A percentile compares a stretch with the other conserved stretches of the same genome.
Evolutionary conservation across 2,329 filamentous ascomycete species (phyloP).

Genomic region (Xylariaceae sp.): DNA sequence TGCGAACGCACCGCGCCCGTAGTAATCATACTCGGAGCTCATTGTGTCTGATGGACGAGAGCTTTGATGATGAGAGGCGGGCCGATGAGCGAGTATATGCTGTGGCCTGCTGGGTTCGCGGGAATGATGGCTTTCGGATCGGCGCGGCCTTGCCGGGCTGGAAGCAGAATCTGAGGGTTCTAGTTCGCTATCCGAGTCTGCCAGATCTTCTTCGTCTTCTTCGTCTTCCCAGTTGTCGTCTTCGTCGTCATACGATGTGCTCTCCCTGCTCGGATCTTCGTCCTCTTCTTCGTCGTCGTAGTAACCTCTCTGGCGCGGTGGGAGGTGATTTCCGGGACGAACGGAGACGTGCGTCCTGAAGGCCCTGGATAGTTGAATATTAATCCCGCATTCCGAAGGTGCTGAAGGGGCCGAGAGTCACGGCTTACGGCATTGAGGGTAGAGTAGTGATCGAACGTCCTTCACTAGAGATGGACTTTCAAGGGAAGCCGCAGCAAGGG

Average conservation of each 20-base stretch:
- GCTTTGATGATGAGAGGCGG: constrained; percentile 24
- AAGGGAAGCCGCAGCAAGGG: constrained; percentile 42
- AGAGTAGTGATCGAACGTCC: constrained; percentile 32
- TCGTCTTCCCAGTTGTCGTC: constrained; percentile 36
- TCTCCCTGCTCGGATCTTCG: constrained; percentile 16
- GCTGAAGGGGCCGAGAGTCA: constrained; percentile 16
- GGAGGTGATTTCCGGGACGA: background rate
- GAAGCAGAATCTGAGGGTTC: constrained; percentile 57
- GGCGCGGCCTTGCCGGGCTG: constrained; percentile 31
- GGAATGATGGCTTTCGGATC: constrained; percentile 31
- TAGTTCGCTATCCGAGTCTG: constrained; percentile 40
- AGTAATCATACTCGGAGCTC: constrained; percentile 59
- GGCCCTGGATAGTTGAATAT: constrained; percentile 12
- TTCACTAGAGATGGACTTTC: constrained; percentile 43
- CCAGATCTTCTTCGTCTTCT: constrained; percentile 10
- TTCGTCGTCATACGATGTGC: constrained; percentile 26
- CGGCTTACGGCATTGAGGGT: constrained; percentile 43
- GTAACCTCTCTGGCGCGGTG: constrained; percentile 3
- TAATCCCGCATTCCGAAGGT: constrained; percentile 15
- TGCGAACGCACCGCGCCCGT: constrained; percentile 36
- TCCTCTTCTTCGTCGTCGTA: constrained; percentile 12
- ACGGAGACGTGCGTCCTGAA: constrained; percentile 17
- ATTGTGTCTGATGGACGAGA: constrained; percentile 47
- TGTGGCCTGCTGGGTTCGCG: constrained; percentile 32
- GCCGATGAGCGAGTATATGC: constrained; percentile 31